phyloP scores from a whole-genome alignment of 768 basidiomycete genomes.

The Pleurotus ostreatus region DNA sequence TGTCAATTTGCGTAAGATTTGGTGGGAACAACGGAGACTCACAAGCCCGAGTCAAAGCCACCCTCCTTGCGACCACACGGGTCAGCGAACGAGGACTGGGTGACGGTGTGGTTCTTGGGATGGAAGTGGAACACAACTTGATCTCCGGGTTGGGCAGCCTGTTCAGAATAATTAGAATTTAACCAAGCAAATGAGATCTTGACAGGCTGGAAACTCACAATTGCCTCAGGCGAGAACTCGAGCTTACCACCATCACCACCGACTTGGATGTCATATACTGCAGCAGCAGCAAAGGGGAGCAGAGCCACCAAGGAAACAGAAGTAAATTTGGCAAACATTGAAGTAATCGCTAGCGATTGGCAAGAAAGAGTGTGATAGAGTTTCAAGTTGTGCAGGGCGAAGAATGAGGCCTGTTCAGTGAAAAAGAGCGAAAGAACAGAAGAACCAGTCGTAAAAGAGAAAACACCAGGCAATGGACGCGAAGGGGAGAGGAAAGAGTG shows the following conservation, averaged over 20 bases:
- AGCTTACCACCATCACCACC: slow-evolving; percentile 39
- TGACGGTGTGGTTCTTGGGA: slow-evolving; percentile 47
- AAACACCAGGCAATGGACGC: slow-evolving; percentile 11
- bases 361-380: slow-evolving; percentile 23
- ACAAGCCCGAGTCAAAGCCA: slow-evolving; percentile 46
- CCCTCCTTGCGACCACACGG: slow-evolving; percentile 38
- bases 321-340: slow-evolving; percentile 41
- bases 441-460: slow-evolving; percentile 11
- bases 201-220: slow-evolving; percentile 31
- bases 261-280: slow-evolving; percentile 52
- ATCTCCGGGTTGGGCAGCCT: slow-evolving; percentile 38
- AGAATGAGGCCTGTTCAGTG: slow-evolving; percentile 15
- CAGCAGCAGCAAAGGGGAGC: slow-evolving; percentile 45
- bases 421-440: slow-evolving; percentile 23
- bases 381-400: slow-evolving; percentile 9
- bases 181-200: background rate
- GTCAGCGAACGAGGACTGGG: slow-evolving; percentile 34
- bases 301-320: slow-evolving; percentile 44
- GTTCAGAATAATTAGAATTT: background rate
- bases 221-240: slow-evolving; percentile 46
- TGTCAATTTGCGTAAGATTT: slow-evolving; percentile 4
- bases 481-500: slow-evolving; percentile 16
- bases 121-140: slow-evolving; percentile 46
- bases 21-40: slow-evolving; percentile 11
- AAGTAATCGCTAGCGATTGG: slow-evolving; percentile 25